These are phyloP conservation scores for Monilinia fructicola DNA, from an alignment of 2,329 filamentous ascomycete genomes.

Conservation along the genomic window DNA sequence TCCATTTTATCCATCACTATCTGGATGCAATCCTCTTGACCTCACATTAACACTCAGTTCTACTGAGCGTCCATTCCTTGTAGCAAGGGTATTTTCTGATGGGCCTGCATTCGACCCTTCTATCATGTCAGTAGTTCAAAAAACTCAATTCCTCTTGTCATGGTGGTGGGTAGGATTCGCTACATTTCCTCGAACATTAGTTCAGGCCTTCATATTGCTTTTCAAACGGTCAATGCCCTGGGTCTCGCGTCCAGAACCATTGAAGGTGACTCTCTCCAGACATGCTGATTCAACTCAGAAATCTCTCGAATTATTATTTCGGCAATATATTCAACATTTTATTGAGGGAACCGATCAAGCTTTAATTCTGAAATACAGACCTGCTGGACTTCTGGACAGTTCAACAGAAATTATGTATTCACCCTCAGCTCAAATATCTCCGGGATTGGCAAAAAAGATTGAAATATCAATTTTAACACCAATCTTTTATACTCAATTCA, in stretches of 20 bases:
- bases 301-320: slow-evolving; percentile 49
- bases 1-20: slow-evolving; percentile 45
- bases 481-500: slow-evolving; percentile 65
- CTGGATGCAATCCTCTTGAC: slow-evolving; percentile 58
- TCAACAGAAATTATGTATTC: slow-evolving; percentile 45
- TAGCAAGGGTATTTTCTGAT: slow-evolving; percentile 59
- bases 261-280: slow-evolving; percentile 55
- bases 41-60: slow-evolving; percentile 65
- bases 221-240: slow-evolving; percentile 58
- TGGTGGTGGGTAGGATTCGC: slow-evolving; percentile 70
- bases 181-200: slow-evolving; percentile 64
- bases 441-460: slow-evolving; percentile 41
- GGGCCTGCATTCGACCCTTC: slow-evolving; percentile 52
- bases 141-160: slow-evolving; percentile 48
- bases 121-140: slow-evolving; percentile 46
- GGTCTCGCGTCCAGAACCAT: slow-evolving; percentile 64
- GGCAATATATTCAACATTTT: slow-evolving; percentile 49
- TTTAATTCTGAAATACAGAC: slow-evolving; percentile 54
- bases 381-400: slow-evolving; percentile 48
- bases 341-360: slow-evolving; percentile 48
- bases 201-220: slow-evolving; percentile 58
- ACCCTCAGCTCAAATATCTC: slow-evolving; percentile 30
- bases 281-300: slow-evolving; percentile 52
- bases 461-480: slow-evolving; percentile 62
- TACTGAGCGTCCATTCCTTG: slow-evolving; percentile 57